These are phyloP conservation scores for Fusarium neocosmosporiellum DNA, from an alignment of 2,329 filamentous ascomycete genomes.

Conservation along the genomic window DNA sequence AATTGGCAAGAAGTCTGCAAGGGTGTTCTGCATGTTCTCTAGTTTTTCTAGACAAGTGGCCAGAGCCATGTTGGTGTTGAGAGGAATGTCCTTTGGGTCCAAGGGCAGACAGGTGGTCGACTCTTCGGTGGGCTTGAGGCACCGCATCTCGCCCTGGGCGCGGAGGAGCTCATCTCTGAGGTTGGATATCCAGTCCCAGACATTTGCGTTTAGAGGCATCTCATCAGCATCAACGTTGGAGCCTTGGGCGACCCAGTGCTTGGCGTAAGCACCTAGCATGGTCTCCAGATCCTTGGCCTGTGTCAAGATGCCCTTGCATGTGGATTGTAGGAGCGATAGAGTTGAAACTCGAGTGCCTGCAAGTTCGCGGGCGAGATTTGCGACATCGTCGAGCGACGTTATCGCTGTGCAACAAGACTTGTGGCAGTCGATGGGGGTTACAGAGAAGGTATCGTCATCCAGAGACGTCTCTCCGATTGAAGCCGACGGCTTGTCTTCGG, in stretches of 20 bases:
- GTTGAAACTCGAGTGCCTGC: slow-evolving; percentile 31
- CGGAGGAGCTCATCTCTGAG: neutral
- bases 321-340: slow-evolving; percentile 16
- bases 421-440: slow-evolving; percentile 18
- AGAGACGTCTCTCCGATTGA: neutral
- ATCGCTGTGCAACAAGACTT: slow-evolving; percentile 7
- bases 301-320: slow-evolving; percentile 17
- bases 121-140: neutral
- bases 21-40: neutral
- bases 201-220: slow-evolving; percentile 24
- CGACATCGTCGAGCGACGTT: neutral
- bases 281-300: slow-evolving; percentile 28
- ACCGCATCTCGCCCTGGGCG: neutral
- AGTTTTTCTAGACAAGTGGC: slow-evolving; percentile 9
- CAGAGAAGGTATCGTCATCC: neutral
- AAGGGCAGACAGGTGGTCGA: neutral
- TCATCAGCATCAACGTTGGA: slow-evolving; percentile 16
- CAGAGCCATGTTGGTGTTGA: slow-evolving; percentile 14
- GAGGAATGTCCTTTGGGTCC: slow-evolving; percentile 8
- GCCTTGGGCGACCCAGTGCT: slow-evolving; percentile 21
- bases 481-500: neutral
- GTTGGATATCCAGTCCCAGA: slow-evolving; percentile 24
- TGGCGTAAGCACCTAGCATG: slow-evolving; percentile 27
- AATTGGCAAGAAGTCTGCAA: slow-evolving; percentile 35
- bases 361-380: neutral